Evolutionary conservation across 2,329 filamentous ascomycete genomes (phyloP).

Genomic region (Fonsecaea monophora): DNA sequence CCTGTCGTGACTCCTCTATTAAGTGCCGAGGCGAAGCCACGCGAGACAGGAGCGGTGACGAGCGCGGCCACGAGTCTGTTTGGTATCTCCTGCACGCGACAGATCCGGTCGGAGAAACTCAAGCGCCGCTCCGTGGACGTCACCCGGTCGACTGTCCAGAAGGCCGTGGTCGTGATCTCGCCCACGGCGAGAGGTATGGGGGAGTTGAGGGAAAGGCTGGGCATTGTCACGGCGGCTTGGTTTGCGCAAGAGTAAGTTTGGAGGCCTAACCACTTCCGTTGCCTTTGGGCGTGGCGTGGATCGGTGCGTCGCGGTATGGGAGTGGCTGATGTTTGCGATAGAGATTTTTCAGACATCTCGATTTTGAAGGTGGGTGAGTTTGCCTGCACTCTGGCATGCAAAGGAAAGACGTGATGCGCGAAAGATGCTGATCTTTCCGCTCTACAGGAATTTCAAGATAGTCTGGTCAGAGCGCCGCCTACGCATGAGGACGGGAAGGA

Average conservation of each 20-base stretch:
- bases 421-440: neutral
- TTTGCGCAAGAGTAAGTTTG: constrained; percentile 77
- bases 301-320: neutral
- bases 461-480: constrained; percentile 66
- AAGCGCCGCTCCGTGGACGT: constrained; percentile 83
- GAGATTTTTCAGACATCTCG: constrained; percentile 87
- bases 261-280: constrained; percentile 4
- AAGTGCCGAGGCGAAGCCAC: neutral
- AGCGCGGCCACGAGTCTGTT: constrained; percentile 77
- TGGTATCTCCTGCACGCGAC: constrained; percentile 92
- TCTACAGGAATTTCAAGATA: constrained; percentile 81
- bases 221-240: constrained; percentile 92
- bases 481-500: constrained; percentile 77
- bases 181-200: constrained; percentile 90
- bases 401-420: neutral
- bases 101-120: constrained; percentile 80
- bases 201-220: constrained; percentile 85
- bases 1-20: neutral
- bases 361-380: constrained; percentile 69
- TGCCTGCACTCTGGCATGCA: neutral
- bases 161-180: constrained; percentile 94
- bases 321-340: constrained; percentile 40
- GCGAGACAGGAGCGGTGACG: neutral
- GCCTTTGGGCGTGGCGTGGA: neutral
- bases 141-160: constrained; percentile 96